A percentile compares a stretch with the other conserved stretches of the same genome.
These are phyloP conservation scores for Globisporangium rhizosaccharum DNA, from an alignment of 352 stramenopile genomes.

Conservation along the genomic window DNA sequence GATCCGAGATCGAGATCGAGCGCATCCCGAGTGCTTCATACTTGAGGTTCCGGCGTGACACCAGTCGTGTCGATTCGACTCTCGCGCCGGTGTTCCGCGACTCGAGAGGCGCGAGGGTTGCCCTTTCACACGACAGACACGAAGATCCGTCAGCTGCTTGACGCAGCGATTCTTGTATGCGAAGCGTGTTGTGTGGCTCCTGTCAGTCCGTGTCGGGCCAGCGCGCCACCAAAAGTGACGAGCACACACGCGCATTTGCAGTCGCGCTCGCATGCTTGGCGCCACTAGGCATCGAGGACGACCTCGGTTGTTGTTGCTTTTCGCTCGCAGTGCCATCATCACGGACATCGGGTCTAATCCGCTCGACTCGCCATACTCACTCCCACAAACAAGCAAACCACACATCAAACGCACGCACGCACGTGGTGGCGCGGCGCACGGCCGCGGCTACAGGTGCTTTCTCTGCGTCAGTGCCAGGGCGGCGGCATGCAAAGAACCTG, in stretches of 20 bases:
- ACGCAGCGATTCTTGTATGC: not conserved
- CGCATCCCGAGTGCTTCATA: not conserved
- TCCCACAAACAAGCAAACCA: too few species aligned
- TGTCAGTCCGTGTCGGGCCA: not conserved
- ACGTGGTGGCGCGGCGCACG: not conserved
- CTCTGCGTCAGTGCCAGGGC: not conserved
- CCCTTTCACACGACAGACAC: not conserved
- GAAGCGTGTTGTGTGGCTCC: not conserved
- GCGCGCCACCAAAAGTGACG: not conserved
- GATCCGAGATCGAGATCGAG: not conserved
- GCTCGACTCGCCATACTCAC: not conserved
- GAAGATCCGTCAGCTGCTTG: not conserved
- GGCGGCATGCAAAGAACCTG: not conserved
- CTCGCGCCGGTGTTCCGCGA: not conserved
- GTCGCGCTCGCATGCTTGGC: not conserved
- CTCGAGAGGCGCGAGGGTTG: not conserved
- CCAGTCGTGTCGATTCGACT: not conserved
- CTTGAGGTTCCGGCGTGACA: conserved; percentile 1
- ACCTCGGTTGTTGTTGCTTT: too few species aligned
- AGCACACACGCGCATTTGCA: not conserved
- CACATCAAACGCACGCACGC: too few species aligned
- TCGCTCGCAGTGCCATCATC: not conserved
- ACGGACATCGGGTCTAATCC: not conserved
- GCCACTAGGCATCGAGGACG: too few species aligned
- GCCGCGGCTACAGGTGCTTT: not conserved